phyloP scores from a whole-genome alignment of 495 filamentous ascomycete species.

The Darksidea phi region DNA sequence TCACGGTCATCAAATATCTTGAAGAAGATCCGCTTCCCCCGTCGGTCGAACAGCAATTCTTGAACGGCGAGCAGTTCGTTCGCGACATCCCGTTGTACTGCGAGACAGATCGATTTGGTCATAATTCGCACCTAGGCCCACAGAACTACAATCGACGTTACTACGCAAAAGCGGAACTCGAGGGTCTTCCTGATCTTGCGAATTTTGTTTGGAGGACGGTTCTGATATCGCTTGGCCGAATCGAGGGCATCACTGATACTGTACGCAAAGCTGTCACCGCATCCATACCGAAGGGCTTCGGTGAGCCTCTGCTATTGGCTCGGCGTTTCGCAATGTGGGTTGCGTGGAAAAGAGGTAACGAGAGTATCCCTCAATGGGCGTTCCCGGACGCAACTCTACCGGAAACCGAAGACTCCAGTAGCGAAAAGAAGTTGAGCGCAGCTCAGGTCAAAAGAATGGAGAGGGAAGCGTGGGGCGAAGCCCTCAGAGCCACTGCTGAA shows the following conservation, averaged over 20 bases:
- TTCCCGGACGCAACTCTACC: constrained; percentile 41
- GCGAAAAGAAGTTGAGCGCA: constrained; percentile 43
- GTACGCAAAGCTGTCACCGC: constrained; percentile 58
- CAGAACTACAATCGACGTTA: constrained; percentile 60
- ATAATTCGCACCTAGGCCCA: constrained; percentile 49
- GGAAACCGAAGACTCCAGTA: constrained; percentile 29
- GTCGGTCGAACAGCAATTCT: constrained; percentile 56
- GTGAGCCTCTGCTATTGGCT: constrained; percentile 61
- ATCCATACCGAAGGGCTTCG: constrained; percentile 63
- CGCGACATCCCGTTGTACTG: constrained; percentile 57
- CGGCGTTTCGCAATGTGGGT: constrained; percentile 68
- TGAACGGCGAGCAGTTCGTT: constrained; percentile 56
- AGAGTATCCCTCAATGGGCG: constrained; percentile 66
- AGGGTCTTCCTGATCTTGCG: constrained; percentile 62
- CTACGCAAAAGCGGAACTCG: constrained; percentile 67
- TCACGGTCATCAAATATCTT: constrained; percentile 64
- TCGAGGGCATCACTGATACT: constrained; percentile 59
- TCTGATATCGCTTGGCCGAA: constrained; percentile 62
- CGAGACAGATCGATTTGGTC: constrained; percentile 57
- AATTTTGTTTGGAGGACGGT: constrained; percentile 68
- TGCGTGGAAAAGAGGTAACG: constrained; percentile 72
- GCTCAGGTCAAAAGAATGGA: constrained; percentile 41
- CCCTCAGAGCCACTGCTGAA: constrained; percentile 26
- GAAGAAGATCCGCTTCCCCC: constrained; percentile 64
- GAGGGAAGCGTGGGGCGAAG: constrained; percentile 35